Evolutionary conservation across 352 stramenopile species (phyloP).

Genomic region (Phytophthora pinifolia): DNA sequence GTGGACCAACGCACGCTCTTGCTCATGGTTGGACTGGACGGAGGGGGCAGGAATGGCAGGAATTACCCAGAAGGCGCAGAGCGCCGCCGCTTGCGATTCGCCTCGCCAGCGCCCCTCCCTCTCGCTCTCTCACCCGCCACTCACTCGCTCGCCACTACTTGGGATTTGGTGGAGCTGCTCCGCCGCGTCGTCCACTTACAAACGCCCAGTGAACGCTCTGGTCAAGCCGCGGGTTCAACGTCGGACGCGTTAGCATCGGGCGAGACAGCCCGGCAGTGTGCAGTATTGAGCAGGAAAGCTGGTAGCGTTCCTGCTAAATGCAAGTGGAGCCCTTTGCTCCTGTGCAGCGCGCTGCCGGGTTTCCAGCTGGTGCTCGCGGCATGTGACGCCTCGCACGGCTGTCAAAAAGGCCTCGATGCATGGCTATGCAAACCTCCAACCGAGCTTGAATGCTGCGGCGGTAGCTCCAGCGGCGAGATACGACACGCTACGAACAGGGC

Average conservation of each 20-base stretch:
- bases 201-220: slow-evolving; percentile 7
- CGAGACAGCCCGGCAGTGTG: no score
- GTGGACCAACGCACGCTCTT: slow-evolving; percentile 45
- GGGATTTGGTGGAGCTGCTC: slow-evolving; percentile 13
- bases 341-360: no score
- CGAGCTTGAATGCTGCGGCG: no score
- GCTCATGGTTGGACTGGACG: slow-evolving; percentile 3
- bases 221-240: neutral
- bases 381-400: no score
- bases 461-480: no score
- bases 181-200: slow-evolving; percentile 11
- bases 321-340: no score
- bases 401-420: no score
- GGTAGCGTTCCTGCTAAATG: no score
- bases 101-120: slow-evolving; percentile 3
- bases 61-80: slow-evolving; percentile 14
- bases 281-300: no score
- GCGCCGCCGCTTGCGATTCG: slow-evolving; percentile 9
- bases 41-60: slow-evolving; percentile 4
- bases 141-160: slow-evolving; percentile 8
- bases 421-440: no score
- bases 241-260: slow-evolving; percentile 17
- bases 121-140: slow-evolving; percentile 1
- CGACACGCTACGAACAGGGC: no score
- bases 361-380: no score